Evolutionary conservation across 768 basidiomycete species (phyloP).

Genomic region (Suillus weaverae): DNA sequence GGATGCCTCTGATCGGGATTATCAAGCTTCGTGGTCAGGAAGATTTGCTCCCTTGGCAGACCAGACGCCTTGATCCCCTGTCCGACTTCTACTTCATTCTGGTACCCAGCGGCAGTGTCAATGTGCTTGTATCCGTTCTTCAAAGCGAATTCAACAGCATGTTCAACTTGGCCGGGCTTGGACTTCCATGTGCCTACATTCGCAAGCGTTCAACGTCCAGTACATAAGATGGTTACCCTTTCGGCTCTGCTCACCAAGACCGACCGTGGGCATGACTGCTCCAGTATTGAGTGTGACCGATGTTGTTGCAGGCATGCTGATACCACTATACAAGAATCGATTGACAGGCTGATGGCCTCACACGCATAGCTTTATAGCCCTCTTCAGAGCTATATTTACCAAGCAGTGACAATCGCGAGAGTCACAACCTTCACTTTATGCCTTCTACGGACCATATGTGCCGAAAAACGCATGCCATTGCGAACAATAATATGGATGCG

Average conservation of each 20-base stretch:
- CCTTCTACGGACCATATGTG: neutral
- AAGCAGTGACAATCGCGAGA: constrained; percentile 8
- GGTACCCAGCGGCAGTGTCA: constrained; percentile 69
- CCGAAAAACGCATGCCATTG: neutral
- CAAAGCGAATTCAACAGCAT: constrained; percentile 75
- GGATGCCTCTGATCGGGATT: constrained; percentile 62
- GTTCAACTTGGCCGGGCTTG: constrained; percentile 63
- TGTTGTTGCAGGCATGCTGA: constrained; percentile 48
- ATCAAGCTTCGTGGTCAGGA: constrained; percentile 76
- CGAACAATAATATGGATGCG: neutral
- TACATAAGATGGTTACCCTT: neutral
- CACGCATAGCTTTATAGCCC: constrained; percentile 4
- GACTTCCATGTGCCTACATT: constrained; percentile 76
- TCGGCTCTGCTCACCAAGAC: constrained; percentile 47
- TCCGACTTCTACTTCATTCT: constrained; percentile 82
- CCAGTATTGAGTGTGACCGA: constrained; percentile 73
- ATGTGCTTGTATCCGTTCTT: constrained; percentile 73
- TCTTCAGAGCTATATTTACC: constrained; percentile 7
- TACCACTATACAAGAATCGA: neutral
- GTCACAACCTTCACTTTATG: neutral
- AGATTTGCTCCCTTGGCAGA: constrained; percentile 69
- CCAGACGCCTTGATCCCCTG: constrained; percentile 73
- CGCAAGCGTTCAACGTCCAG: neutral
- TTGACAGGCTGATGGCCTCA: neutral
- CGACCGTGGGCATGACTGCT: constrained; percentile 72